Percentiles rank a stretch among this genome's conserved stretches.
phyloP scores from a whole-genome alignment of 768 basidiomycete genomes.

The Naganishia vishniacii region DNA sequence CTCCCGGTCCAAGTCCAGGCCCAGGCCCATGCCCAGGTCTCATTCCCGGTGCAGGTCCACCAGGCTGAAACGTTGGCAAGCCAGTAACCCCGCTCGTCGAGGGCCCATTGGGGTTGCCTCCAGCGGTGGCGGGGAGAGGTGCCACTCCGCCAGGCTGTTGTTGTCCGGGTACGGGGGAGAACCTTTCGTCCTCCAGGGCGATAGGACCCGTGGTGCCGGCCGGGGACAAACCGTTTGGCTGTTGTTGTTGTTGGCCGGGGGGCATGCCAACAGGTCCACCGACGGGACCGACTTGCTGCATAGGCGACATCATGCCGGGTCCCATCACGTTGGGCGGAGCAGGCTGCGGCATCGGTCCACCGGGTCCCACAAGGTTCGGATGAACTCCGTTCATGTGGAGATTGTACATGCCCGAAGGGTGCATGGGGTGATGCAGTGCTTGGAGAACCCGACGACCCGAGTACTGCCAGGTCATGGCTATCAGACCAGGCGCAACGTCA shows the following conservation, averaged over 20 bases:
- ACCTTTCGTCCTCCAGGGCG: slow-evolving; percentile 7
- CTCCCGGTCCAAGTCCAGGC: background rate
- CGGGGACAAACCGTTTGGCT: slow-evolving; percentile 5
- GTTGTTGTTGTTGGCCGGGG: background rate
- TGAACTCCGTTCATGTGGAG: slow-evolving; percentile 9
- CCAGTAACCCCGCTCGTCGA: background rate
- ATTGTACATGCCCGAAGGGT: slow-evolving; percentile 14
- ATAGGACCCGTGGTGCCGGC: background rate
- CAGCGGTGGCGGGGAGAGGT: too few relatives aligned
- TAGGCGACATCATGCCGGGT: too few relatives aligned
- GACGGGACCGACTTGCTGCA: background rate
- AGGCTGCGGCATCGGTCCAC: background rate
- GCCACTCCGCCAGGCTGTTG: background rate
- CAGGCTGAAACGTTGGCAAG: background rate
- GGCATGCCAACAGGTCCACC: background rate
- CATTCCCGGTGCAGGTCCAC: background rate
- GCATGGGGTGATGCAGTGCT: slow-evolving; percentile 7
- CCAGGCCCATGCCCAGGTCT: too few relatives aligned
- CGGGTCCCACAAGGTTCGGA: background rate
- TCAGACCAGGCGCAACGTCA: background rate
- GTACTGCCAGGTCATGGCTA: slow-evolving; percentile 11
- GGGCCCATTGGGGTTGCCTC: too few relatives aligned
- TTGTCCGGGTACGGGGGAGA: slow-evolving; percentile 14
- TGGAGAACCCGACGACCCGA: slow-evolving; percentile 1
- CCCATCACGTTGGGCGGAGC: too few relatives aligned